Base-by-base conservation (phyloP, 176 grass and related monocot species). In the Cenchrus americanus region DNA sequence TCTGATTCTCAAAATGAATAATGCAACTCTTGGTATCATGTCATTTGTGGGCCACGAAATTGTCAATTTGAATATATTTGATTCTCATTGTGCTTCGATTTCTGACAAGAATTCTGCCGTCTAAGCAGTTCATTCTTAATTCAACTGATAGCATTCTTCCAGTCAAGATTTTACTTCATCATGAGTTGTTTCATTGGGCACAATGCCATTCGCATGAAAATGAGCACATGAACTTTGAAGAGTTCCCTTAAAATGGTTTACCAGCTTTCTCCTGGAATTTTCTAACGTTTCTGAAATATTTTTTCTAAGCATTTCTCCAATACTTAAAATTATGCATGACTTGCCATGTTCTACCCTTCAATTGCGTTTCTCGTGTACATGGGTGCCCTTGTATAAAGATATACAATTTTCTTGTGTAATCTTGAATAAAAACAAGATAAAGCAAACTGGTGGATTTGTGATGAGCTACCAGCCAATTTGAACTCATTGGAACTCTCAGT, bases 51-150 rank as follows among this genome's bases (percentile, higher is more conserved):
- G 41, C 69, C 13, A 68, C 11, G 3, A 83, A 52, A 61, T 22
- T 83, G 78, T 79, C 30, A 26, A 86, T 69, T 47, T 77, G 7
- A 86, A 83, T 83, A 77, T 34, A 77, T 74, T 50, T 71, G 30
- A 51, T 40, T 73, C 7, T 73, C n/a, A 44, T 58, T 78, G 5
- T 58, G 7, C 15, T 65, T 68, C 7, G 7, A 58, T 54, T 50
- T 21, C 23, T 84, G 60, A 59, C 68, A 92, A 97, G 89, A 97
- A 97, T 66, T 37, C 34, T 37, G 86, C 95, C 34, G 87, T 88
- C 73, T 67, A 59, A 53, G 59, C 40, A 66, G 10, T 14, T 68
- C 41, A 52, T n/a, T 76, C 73, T 50, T 88, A 60, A 27, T 50
- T 82, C 22, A 53, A 64, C 43, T 54, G 65, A 77, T 63, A 7